These are phyloP conservation scores for Cyclostephanos tholiformis DNA, from an alignment of 108 stramenopile species.

Conservation along the genomic window DNA sequence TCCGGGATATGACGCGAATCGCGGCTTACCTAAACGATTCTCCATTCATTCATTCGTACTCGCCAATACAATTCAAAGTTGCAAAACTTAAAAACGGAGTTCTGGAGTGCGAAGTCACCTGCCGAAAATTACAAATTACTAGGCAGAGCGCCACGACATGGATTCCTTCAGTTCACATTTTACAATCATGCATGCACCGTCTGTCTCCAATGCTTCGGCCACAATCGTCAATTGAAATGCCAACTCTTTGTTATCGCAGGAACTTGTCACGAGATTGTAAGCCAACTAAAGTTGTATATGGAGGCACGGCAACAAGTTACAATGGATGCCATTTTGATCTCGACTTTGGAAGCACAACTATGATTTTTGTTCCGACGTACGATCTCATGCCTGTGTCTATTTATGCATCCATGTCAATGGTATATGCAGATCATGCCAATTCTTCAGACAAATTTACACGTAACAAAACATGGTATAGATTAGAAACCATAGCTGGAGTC, in stretches of 20 bases:
- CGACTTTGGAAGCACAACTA: not conserved
- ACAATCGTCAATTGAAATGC: slow-evolving; percentile 19
- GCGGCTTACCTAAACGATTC: slow-evolving; percentile 13
- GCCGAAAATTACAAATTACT: not conserved
- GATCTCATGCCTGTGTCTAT: slow-evolving; percentile 21
- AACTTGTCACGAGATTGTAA: not conserved
- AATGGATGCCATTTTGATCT: slow-evolving; percentile 1
- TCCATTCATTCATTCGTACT: not conserved
- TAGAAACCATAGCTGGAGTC: not conserved
- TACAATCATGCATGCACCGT: slow-evolving; percentile 13
- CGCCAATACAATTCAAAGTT: slow-evolving; percentile 20
- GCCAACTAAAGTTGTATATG: slow-evolving; percentile 24
- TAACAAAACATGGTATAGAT: slow-evolving; percentile 15
- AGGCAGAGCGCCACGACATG: slow-evolving; percentile 5
- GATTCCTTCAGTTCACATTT: slow-evolving; percentile 23
- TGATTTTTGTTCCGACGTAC: slow-evolving; percentile 9
- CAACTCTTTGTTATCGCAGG: slow-evolving; percentile 29
- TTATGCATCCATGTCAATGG: slow-evolving; percentile 23
- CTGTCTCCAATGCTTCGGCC: slow-evolving; percentile 21
- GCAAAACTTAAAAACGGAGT: slow-evolving; percentile 3
- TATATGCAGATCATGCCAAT: slow-evolving; percentile 2
- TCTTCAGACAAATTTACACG: not conserved
- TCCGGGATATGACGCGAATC: slow-evolving; percentile 20
- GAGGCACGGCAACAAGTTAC: slow-evolving; percentile 22
- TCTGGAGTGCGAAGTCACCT: slow-evolving; percentile 2